These are phyloP conservation scores for Manihot esculenta DNA, from an alignment of 441 rosid genomes.

Conservation along the genomic window DNA sequence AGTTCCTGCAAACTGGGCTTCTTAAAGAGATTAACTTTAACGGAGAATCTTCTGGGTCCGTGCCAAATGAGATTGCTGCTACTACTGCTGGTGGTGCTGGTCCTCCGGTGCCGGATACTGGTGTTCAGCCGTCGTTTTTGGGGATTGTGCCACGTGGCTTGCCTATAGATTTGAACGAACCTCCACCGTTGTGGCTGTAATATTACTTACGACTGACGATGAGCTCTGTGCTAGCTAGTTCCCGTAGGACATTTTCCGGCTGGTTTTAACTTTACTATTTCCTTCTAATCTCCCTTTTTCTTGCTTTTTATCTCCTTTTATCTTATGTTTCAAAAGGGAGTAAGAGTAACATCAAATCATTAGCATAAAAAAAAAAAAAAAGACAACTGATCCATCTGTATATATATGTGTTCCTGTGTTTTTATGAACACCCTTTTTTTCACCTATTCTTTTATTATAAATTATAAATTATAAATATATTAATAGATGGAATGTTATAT, in stretches of 20 bases:
- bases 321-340: neutral
- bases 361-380: neutral
- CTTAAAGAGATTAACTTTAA: conserved; percentile 41
- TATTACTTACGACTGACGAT: neutral
- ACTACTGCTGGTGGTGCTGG: conserved; percentile 15
- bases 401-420: neutral
- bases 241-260: conserved; percentile 23
- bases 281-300: neutral
- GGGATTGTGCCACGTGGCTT: conserved; percentile 67
- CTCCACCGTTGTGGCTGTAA: conserved; percentile 86
- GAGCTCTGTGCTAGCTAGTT: too few species aligned
- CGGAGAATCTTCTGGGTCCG: conserved; percentile 7
- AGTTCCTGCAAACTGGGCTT: conserved; percentile 60
- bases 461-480: neutral
- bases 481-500: too few species aligned
- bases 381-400: neutral
- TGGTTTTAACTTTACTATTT: neutral
- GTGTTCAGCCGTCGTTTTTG: conserved; percentile 38
- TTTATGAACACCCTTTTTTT: neutral
- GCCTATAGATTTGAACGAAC: conserved; percentile 90
- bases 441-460: neutral
- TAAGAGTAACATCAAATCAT: conserved; percentile 1
- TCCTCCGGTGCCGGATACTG: conserved; percentile 28
- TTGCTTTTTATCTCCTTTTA: neutral
- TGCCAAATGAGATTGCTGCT: conserved; percentile 10